These are phyloP conservation scores for Lasiodiplodia sp. DNA, from an alignment of 2,329 filamentous ascomycete species.

Conservation along the genomic window DNA sequence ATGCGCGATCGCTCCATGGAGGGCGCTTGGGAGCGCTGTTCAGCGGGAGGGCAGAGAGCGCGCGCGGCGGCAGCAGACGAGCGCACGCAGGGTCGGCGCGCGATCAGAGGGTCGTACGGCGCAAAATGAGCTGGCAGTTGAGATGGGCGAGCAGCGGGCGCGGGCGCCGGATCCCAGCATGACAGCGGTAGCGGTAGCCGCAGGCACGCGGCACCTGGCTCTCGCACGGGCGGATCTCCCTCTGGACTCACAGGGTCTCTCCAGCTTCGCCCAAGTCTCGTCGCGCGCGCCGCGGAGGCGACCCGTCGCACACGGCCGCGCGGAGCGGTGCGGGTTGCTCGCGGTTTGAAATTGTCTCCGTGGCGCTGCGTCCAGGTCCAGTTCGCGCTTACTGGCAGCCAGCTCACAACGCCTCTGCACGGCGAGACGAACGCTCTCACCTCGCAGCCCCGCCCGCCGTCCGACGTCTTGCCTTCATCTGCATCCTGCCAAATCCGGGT, in stretches of 20 bases:
- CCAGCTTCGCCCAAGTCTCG: not conserved
- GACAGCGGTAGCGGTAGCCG: constrained; percentile 10
- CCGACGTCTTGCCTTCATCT: not conserved
- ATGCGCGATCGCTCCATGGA: constrained; percentile 25
- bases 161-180: not conserved
- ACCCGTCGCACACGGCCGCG: constrained; percentile 1
- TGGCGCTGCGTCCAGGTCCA: constrained; percentile 7
- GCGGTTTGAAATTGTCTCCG: constrained; percentile 1
- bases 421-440: constrained; percentile 2
- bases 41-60: constrained; percentile 1
- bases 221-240: constrained; percentile 26
- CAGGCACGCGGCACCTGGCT: constrained; percentile 1
- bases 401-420: constrained; percentile 12
- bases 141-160: not conserved
- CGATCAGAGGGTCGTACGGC: not conserved
- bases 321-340: not conserved
- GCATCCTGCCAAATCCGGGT: constrained; percentile 12
- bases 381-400: constrained; percentile 8
- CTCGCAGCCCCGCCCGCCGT: constrained; percentile 16
- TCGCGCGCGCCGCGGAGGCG: not conserved
- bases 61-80: constrained; percentile 3
- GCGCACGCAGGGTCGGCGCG: constrained; percentile 10
- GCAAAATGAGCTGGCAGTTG: not conserved
- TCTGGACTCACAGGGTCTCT: not conserved
- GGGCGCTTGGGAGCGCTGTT: constrained; percentile 8